Evolutionary conservation across 345 rosid species (phyloP).

Genomic region (Heritiera littoralis): DNA sequence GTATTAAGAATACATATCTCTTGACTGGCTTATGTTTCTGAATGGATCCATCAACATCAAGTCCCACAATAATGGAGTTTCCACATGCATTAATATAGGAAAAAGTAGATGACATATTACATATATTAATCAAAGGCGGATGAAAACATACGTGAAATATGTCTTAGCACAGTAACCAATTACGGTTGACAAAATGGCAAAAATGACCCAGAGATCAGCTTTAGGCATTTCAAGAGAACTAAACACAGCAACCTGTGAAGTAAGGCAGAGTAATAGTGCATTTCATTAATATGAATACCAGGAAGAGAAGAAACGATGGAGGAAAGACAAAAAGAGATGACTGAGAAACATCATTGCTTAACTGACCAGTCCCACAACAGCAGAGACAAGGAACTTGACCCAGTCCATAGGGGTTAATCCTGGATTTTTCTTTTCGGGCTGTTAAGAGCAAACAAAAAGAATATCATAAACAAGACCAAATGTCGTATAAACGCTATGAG

Average conservation of each 20-base stretch:
- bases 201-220: conserved; percentile 83
- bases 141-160: conserved; percentile 87
- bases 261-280: conserved; percentile 6
- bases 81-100: neutral
- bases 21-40: neutral
- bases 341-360: conserved; percentile 4
- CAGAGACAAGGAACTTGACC: conserved; percentile 90
- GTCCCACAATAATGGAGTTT: neutral
- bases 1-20: neutral
- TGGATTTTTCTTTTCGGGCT: conserved; percentile 99
- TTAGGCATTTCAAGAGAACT: conserved; percentile 77
- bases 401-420: conserved; percentile 98
- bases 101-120: neutral
- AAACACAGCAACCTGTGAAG: conserved; percentile 71
- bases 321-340: conserved; percentile 16
- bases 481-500: conserved; percentile 18
- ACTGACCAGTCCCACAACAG: conserved; percentile 93
- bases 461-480: conserved; percentile 23
- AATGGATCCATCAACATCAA: neutral
- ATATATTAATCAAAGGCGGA: neutral
- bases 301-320: neutral
- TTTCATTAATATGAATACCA: neutral
- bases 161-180: conserved; percentile 95
- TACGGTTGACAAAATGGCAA: conserved; percentile 85
- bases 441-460: conserved; percentile 26